Conservation (phyloP, 306 rosid species). For the Cajanus cajan region DNA sequence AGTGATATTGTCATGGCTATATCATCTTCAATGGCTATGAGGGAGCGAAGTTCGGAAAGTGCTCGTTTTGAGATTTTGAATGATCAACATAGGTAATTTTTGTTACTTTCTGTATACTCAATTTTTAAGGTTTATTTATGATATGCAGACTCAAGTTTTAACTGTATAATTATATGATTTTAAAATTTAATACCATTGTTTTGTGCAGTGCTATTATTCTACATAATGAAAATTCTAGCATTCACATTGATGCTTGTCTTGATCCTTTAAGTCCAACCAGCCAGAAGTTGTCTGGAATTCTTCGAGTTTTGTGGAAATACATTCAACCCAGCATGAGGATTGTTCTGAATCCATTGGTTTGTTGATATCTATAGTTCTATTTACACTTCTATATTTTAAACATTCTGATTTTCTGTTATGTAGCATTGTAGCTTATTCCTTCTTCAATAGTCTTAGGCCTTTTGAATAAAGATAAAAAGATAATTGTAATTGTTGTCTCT, state of each 20-base stretch:
- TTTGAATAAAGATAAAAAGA: conserved; percentile 10
- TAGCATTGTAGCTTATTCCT: conserved; percentile 6
- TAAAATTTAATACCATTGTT: conserved; percentile 28
- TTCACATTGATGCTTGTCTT: conserved; percentile 89
- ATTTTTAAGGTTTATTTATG: conserved; percentile 13
- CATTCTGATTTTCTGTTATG: not conserved
- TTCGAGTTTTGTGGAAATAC: conserved; percentile 73
- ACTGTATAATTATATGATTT: conserved; percentile 8
- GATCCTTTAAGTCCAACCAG: conserved; percentile 95
- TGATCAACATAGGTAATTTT: conserved; percentile 68
- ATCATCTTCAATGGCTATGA: conserved; percentile 85
- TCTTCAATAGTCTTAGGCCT: not conserved
- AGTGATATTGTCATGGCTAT: conserved; percentile 78
- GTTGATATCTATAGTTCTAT: conserved; percentile 35
- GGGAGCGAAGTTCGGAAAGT: conserved; percentile 81
- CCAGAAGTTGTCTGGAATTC: conserved; percentile 91
- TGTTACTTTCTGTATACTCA: not conserved
- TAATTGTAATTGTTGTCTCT: not conserved
- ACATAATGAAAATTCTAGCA: conserved; percentile 62
- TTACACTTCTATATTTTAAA: not conserved
- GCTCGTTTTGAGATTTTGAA: conserved; percentile 85
- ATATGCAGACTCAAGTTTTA: conserved; percentile 22
- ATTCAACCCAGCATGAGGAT: conserved; percentile 95
- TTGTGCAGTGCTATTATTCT: conserved; percentile 82
- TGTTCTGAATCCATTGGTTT: conserved; percentile 90